Percentiles rank a stretch among this genome's conserved stretches.
These are phyloP conservation scores for Russula foetens DNA, from an alignment of 768 basidiomycete species.

Conservation along the genomic window DNA sequence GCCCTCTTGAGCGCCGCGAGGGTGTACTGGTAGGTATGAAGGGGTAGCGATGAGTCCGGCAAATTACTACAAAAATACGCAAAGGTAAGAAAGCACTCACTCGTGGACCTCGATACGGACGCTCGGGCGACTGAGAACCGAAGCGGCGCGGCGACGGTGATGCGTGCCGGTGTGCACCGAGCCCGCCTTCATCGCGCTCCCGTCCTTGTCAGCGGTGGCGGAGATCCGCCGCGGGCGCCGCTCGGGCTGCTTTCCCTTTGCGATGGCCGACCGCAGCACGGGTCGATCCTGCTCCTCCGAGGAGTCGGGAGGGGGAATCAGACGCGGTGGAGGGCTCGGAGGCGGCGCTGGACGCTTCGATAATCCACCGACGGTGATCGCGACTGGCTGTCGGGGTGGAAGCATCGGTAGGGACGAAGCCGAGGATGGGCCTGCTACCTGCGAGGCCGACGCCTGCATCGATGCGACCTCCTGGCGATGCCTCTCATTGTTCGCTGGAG, in stretches of 20 bases:
- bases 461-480: slow-evolving; percentile 18
- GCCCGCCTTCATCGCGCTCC: slow-evolving; percentile 11
- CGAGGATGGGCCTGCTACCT: slow-evolving; percentile 7
- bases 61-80: neutral
- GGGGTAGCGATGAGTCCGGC: neutral
- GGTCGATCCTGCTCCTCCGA: neutral
- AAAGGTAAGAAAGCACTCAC: neutral
- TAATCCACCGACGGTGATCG: slow-evolving; percentile 10
- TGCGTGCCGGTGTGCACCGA: slow-evolving; percentile 12
- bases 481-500: slow-evolving; percentile 23
- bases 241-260: slow-evolving; percentile 12
- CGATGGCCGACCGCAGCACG: slow-evolving; percentile 5
- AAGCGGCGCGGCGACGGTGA: slow-evolving; percentile 10
- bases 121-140: slow-evolving; percentile 17
- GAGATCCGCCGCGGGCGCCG: slow-evolving; percentile 12
- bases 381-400: slow-evolving; percentile 6
- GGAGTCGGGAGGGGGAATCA: slow-evolving; percentile 9
- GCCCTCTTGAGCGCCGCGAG: slow-evolving; percentile 10
- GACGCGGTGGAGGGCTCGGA: slow-evolving; percentile 8
- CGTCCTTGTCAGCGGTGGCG: slow-evolving; percentile 9
- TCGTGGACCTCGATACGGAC: slow-evolving; percentile 20
- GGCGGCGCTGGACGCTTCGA: neutral
- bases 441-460: slow-evolving; percentile 16
- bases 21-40: neutral
- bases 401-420: neutral